Evolutionary conservation across 2,329 filamentous ascomycete genomes (phyloP).

Genomic region (Elsinoe fawcettii): DNA sequence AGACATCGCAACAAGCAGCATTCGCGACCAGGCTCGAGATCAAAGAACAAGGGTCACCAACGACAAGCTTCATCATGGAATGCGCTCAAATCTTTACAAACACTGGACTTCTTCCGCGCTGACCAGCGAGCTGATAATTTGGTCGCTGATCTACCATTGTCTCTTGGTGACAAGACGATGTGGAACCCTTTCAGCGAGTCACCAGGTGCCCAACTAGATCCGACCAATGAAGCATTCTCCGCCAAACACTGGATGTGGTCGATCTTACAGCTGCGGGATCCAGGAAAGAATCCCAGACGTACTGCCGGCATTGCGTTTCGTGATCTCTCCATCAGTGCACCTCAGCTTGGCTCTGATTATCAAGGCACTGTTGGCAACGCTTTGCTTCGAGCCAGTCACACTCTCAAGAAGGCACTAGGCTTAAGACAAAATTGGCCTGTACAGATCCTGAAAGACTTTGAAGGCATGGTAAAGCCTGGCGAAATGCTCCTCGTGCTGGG

Average conservation of each 20-base stretch:
- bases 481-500: constrained; percentile 20
- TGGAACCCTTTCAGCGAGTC: neutral
- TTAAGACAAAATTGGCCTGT: neutral
- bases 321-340: neutral
- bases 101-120: neutral
- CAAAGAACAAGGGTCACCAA: neutral
- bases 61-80: neutral
- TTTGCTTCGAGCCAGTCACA: neutral
- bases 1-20: neutral
- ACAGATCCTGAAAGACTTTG: neutral
- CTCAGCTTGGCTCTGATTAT: neutral
- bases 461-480: neutral
- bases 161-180: neutral
- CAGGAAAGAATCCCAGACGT: neutral
- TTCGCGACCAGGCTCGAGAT: neutral
- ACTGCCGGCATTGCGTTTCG: neutral
- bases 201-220: neutral
- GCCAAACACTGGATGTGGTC: neutral
- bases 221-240: neutral
- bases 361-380: neutral
- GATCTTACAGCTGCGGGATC: neutral
- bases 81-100: neutral
- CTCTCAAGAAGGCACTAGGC: neutral
- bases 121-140: neutral
- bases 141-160: neutral